Base-by-base conservation (phyloP, 2,329 filamentous ascomycete genomes). In the Aaosphaeria pasadenensis region DNA sequence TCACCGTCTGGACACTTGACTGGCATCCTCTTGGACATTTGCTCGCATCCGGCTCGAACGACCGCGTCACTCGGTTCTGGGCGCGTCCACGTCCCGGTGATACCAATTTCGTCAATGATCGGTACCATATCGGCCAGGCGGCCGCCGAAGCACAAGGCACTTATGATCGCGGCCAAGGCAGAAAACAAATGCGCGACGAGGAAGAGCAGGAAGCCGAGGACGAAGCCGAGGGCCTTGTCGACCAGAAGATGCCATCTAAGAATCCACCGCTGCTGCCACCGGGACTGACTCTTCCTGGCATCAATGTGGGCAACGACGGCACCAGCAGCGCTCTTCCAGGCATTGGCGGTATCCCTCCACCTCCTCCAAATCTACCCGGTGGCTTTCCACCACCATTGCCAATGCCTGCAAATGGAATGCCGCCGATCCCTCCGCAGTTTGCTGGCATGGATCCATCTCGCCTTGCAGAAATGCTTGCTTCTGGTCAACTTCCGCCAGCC, bases 1-100 rank as follows among this genome's bases (percentile, higher is more conserved):
- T 91, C 67, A 90, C 91, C 13, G 94, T 99, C 55, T 99, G 94
- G 94, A 95, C 91, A 13, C 81, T 99, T 43, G 91, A 96, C 74
- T 99, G 94, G 91, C 94, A 99, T 67, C 94, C 94, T 1, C 79
- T 97, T 0, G 94, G 94, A 30, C 94, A 99, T 65, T 92, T 99
- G 54, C 81, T 99, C 6, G 91, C 91, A 1, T 95, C 92, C 2
- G 94, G 94, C 9, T 96, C 91, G 7, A 97, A 99, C 69, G 94
- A 99, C 69, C 87, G 94, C 38, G 91, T 96, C 52, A 97, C 94
- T 2, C 86, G 94, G 42, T 99, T 99, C 75, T 99, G 94, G 94
- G 91, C 91, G 4, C 86, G 94, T 39, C 84, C 90, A 11, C 80
- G 94, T 42, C 94, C 94, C 1, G 94, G 94, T 43, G 92, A 96